Base-by-base conservation (phyloP, 257 asterid genomes). In the Capsicum pubescens region DNA sequence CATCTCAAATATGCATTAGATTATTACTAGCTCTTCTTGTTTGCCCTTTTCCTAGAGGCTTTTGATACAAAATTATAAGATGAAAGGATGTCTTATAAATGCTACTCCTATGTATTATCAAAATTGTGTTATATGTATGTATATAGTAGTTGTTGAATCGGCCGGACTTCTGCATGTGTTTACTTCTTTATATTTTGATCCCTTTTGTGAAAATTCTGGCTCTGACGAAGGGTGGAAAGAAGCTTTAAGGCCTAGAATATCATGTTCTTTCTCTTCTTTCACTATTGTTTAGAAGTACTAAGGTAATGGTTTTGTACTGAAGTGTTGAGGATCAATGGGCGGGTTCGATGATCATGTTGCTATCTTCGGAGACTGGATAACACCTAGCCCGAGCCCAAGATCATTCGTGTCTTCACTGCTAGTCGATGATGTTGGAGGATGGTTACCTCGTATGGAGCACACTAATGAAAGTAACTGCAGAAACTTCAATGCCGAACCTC, bases 291-390 rank as follows among this genome's bases (percentile, higher is more conserved):
- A 7, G 81, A 76, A 52, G 63, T 32, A 76, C 7, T 1, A 32
- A 54, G 44, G 21, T 14, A 76, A 52, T 54, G 12, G 48, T 54
- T 66, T 71, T 67, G 42, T 83, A 46, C 19, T 55, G 16, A 32
- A 36, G 68, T 21, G 84, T 26, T 69, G 16, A 55, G 44, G 61
- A 39, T 8, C 63, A 74, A 94, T 94, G 97, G 89, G 91, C 9
- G 97, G 92, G 44, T 95, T 88, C 84, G 93, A 90, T 86, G 93
- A 93, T 70, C 93, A 89, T 60, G 89, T 87, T 81, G 90, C 94
- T 84, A 36, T 85, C 3, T 84, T 92, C 88, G 98, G 93, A 84
- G 97, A 93, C 83, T 92, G 96, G 96, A 82, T 89, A 91, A 86
- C 90, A 82, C 91, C 92, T 13, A 89, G 88, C 86, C 91, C 92